A percentile compares a stretch with the other conserved stretches of the same genome.
These are phyloP conservation scores for Hypoxylon fuscum DNA, from an alignment of 495 filamentous ascomycete genomes.

Conservation along the genomic window DNA sequence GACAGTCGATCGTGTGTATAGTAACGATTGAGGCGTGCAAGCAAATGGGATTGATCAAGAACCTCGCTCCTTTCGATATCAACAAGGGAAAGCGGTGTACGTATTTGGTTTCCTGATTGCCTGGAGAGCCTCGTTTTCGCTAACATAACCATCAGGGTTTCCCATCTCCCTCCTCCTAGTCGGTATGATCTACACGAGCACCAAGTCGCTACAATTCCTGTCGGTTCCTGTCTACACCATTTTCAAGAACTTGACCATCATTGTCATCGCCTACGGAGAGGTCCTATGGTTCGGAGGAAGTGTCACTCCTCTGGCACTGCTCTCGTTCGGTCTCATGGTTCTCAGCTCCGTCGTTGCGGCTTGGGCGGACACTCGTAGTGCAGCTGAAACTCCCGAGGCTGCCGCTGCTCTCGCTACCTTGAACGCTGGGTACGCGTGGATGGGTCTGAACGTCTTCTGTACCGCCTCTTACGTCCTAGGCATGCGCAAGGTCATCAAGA, in stretches of 20 bases:
- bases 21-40: constrained; percentile 87
- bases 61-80: constrained; percentile 83
- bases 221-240: constrained; percentile 99
- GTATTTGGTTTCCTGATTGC: constrained; percentile 37
- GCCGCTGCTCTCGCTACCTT: constrained; percentile 83
- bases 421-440: constrained; percentile 97
- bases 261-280: constrained; percentile 97
- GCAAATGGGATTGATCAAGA: constrained; percentile 82
- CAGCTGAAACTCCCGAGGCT: constrained; percentile 68
- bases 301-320: constrained; percentile 84
- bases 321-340: constrained; percentile 98
- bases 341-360: constrained; percentile 93
- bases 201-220: constrained; percentile 95
- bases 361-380: constrained; percentile 97
- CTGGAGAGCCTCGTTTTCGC: constrained; percentile 13
- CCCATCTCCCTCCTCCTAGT: constrained; percentile 96
- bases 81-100: constrained; percentile 93
- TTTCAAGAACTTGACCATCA: constrained; percentile 99
- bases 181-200: constrained; percentile 98
- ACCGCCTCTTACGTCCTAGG: constrained; percentile 87
- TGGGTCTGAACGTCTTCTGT: constrained; percentile 97
- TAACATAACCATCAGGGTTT: constrained; percentile 75
- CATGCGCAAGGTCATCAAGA: constrained; percentile 98
- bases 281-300: constrained; percentile 99
- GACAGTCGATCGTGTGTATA: constrained; percentile 89